Conservation (phyloP, 768 basidiomycete species). For the Sarcomyxa edulis region DNA sequence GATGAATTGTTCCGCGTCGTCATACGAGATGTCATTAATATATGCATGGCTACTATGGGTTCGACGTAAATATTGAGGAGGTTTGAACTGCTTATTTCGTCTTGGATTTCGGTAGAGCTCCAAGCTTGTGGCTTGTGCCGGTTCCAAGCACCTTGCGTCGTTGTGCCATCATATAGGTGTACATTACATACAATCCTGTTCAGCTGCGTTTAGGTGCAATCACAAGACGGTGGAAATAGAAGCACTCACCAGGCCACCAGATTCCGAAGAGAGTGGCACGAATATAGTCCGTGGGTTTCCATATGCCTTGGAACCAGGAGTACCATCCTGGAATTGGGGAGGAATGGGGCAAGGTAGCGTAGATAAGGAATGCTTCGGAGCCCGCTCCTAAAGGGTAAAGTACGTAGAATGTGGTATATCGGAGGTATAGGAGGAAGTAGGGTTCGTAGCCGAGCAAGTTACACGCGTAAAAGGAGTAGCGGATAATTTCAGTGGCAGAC, state of each 20-base stretch:
- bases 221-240: conserved; percentile 2
- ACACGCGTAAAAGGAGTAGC: conserved; percentile 84
- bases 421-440: conserved; percentile 55
- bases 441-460: conserved; percentile 53
- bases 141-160: conserved; percentile 39
- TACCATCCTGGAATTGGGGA: conserved; percentile 38
- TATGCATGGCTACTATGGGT: too few species aligned
- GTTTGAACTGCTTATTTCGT: not conserved
- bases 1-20: too few species aligned
- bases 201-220: conserved; percentile 1
- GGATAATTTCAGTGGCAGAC: conserved; percentile 87
- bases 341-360: conserved; percentile 61
- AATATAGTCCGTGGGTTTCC: conserved; percentile 53
- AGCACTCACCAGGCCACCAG: conserved; percentile 81
- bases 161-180: conserved; percentile 50
- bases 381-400: conserved; percentile 92
- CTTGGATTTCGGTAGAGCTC: conserved; percentile 8
- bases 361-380: conserved; percentile 84
- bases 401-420: conserved; percentile 91
- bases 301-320: conserved; percentile 35
- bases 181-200: conserved; percentile 47
- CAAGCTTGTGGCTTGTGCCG: conserved; percentile 9
- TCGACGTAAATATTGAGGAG: not conserved
- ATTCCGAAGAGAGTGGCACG: conserved; percentile 59
- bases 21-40: too few species aligned